Base-by-base conservation (phyloP, 345 rosid genomes). In the Gossypium sturtianum region DNA sequence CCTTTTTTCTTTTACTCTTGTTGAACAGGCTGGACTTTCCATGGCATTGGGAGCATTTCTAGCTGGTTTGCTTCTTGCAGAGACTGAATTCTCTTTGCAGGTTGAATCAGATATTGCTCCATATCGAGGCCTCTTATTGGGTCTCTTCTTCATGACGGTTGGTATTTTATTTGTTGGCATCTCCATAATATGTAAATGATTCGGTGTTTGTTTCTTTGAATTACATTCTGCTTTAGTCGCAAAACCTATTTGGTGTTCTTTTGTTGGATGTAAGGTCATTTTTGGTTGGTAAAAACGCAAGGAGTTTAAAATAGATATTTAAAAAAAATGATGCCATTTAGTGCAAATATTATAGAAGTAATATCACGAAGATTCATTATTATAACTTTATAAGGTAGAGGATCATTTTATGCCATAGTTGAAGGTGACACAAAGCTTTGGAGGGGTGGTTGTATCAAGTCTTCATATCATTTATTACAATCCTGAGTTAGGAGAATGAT, bases 131-230 rank as follows among this genome's bases (percentile, higher is more conserved):
- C 97, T 94, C 77, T 76, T 94, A 52, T 75, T 94, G 87, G 98
- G 98, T 77, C 98, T 94, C 78, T 94, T 94, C 89, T 94, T 94
- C 87, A 94, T 92, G 98, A 94, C 98, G 87, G 98, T 94, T 86
- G 60, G 81, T 75, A 74, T 61, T 72, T 68, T 72, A 64, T 66
- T 7, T 73, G 11, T 44, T 58, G 53, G 43, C 41, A 67, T 67
- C 71, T 67, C 17, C 41, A 23, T 47, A 47, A 47, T 12, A 22
- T 66, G 38, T 22, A 45, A 12, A 64, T 63, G 8, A 44, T 23
- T 45, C 10, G 27, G 20, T 65, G 17, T 12, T 43, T 65, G 52
- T 43, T 66, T 66, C 6, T 3, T 2, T 66, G 34, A 45, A 22
- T 67, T 23, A 22, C 38, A 7, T 23, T 22, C 54, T 47, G 65